Evolutionary conservation across 2,329 filamentous ascomycete genomes (phyloP), one percentile per base, ranked within the genome.

Genomic region (Rhynchosporium secalis): DNA sequence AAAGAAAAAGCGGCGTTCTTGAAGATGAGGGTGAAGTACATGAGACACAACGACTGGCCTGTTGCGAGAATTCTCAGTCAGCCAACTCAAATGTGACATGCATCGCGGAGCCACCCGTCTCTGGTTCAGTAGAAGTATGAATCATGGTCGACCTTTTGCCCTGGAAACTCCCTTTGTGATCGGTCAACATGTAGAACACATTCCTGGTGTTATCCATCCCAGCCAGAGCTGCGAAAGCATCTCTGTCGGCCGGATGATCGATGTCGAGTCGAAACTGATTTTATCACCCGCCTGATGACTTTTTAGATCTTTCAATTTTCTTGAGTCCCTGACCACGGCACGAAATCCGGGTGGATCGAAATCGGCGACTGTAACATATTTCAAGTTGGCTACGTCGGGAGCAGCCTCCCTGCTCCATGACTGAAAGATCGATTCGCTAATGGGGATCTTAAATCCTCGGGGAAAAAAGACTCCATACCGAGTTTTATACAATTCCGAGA

Each of bases 131-230:
- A 51, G 20, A 33, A 33, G 48, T 51, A 20, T 51, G 48, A 20
- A 51, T 36, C n/a, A 13, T 51, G 31, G 15, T n/a, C 3, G 28
- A 9, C 26, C 31, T n/a, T 20, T 33, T 51, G 7, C 13, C 48
- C 12, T 12, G 10, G 12, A 51, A 51, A 3, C 26, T 36, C 31
- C 12, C 12, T 51, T 51, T 51, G 20, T 51, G 48, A 51, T 51
- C 48, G 4, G 20, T 20, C n/a, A 36, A 6, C 48, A 51, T 31
- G 13, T 33, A 13, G 48, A 26, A 51, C 31, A 31, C 48, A 20
- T 51, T 51, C n/a, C 13, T 51, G 3, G 31, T 51, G n/a, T 51
- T 51, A 29, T 51, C 48, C 48, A 51, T 51, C 33, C 48, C 48
- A 8, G 31, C 48, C 28, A 51, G 26, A 15, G 48, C 48, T 13